Conservation (phyloP, 371 early-diverging fungal species). For the Mortierella sp. region DNA sequence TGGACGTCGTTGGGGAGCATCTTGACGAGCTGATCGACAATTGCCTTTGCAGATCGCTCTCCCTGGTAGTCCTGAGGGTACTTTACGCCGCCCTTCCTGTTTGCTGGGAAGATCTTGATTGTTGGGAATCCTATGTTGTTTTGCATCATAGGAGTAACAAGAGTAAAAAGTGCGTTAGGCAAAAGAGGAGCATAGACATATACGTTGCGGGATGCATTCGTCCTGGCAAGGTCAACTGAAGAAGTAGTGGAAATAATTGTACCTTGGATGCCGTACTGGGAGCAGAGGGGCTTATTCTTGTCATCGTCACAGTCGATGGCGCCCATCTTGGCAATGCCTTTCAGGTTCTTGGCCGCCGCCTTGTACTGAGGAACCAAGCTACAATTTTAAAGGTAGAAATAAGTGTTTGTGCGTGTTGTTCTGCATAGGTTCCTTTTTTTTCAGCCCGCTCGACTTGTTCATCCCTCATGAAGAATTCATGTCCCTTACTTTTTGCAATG, state of each 20-base stretch:
- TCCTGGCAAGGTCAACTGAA: not conserved
- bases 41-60: constrained; percentile 80
- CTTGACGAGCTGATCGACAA: constrained; percentile 77
- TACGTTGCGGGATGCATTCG: too few species aligned
- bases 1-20: constrained; percentile 74
- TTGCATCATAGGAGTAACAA: not conserved
- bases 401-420: too few species aligned
- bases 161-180: not conserved
- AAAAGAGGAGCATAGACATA: too few species aligned
- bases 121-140: constrained; percentile 93
- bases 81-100: constrained; percentile 62
- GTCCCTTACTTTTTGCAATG: constrained; percentile 85
- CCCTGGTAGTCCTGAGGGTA: constrained; percentile 87
- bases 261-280: constrained; percentile 82
- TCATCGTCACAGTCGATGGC: constrained; percentile 94
- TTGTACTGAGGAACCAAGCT: constrained; percentile 89
- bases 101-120: constrained; percentile 86
- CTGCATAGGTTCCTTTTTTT: not conserved
- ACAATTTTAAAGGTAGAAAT: not conserved
- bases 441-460: not conserved
- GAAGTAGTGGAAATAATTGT: not conserved
- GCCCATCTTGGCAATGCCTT: constrained; percentile 85
- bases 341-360: constrained; percentile 85
- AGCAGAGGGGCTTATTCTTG: constrained; percentile 80
- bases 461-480: not conserved